Base-by-base conservation (phyloP, 116 monocot genomes). In the Papilionanthe hybrid region DNA sequence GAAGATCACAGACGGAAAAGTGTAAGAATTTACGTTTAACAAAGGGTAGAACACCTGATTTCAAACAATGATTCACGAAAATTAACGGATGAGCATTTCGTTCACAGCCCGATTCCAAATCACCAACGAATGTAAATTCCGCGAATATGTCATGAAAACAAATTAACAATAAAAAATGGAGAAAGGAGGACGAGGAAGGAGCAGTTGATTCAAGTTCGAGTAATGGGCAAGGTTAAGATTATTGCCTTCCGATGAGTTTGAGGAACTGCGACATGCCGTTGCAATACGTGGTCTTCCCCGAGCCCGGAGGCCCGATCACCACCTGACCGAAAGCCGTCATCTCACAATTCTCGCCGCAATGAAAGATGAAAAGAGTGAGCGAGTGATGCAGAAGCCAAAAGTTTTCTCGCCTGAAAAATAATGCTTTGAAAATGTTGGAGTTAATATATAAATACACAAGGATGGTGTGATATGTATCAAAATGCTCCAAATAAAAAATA, bases 251-350 rank as follows among this genome's bases (percentile, higher is more conserved):
- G 77, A 93, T 83, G 75, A 94, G 91, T 28, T 75, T 86, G 83
- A 98, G 97, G 87, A 98, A 98, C 82, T 98, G 94, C 2, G 94
- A 90, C 98, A 98, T 94, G 78, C 98, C 94, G 69, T 94, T 94
- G 85, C 94, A 98, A 87, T 93, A 98, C 57, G 98, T 98, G 3
- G 98, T 98, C 87, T 98, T 94, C 44, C 92, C 94, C 25, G 98
- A 94, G 15, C 94, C 94, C 79, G 98, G 94, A 11, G 94, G 94
- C 23, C 98, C 98, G 78, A 98, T 94, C 49, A 98, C 94, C 44
- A 90, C 86, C 69, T 98, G 93, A 25, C 98, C 98, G 75, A 92
- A 98, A 58, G 86, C 92, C 91, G 94, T 94, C 66, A 29, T 74
- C 77, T 10, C 19, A 9, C 9, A 45, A 23, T 71, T 7, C 13